Evolutionary conservation across 768 basidiomycete genomes (phyloP).

Genomic region (Phylloporus sp.): DNA sequence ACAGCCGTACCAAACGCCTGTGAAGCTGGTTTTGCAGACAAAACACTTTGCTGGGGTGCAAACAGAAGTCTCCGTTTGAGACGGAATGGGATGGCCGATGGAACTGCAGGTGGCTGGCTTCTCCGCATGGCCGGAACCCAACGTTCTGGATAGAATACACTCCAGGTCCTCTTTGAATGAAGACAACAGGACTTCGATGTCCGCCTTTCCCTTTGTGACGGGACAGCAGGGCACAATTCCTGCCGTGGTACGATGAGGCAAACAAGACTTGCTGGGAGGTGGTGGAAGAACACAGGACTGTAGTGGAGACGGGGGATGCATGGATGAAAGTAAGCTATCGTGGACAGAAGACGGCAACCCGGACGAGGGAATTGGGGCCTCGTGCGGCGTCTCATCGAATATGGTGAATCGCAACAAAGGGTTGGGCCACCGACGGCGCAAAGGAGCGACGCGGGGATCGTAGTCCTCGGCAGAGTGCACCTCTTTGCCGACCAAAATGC

Average conservation of each 20-base stretch:
- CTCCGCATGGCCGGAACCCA: conserved; percentile 23
- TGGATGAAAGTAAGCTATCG: background rate
- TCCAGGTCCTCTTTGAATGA: conserved; percentile 56
- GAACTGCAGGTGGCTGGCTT: background rate
- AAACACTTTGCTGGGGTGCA: conserved; percentile 16
- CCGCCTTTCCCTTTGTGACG: conserved; percentile 41
- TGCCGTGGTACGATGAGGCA: background rate
- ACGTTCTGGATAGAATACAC: conserved; percentile 35
- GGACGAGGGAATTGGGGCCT: conserved; percentile 22
- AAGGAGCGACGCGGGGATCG: conserved; percentile 41
- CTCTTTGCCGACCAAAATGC: conserved; percentile 59
- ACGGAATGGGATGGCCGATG: background rate
- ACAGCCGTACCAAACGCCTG: conserved; percentile 29
- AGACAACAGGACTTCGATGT: conserved; percentile 42
- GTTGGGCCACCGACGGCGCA: conserved; percentile 51
- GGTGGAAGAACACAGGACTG: conserved; percentile 16
- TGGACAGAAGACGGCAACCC: conserved; percentile 1
- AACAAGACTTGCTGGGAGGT: conserved; percentile 4
- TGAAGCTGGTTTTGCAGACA: conserved; percentile 25
- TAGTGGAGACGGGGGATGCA: conserved; percentile 23
- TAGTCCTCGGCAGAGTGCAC: conserved; percentile 59
- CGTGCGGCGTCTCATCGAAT: conserved; percentile 45
- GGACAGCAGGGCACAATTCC: conserved; percentile 36
- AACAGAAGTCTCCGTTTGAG: background rate
- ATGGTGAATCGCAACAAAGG: conserved; percentile 61